Base-by-base conservation (phyloP, 2,329 filamentous ascomycete species). In the Ophiocordyceps robertsii region DNA sequence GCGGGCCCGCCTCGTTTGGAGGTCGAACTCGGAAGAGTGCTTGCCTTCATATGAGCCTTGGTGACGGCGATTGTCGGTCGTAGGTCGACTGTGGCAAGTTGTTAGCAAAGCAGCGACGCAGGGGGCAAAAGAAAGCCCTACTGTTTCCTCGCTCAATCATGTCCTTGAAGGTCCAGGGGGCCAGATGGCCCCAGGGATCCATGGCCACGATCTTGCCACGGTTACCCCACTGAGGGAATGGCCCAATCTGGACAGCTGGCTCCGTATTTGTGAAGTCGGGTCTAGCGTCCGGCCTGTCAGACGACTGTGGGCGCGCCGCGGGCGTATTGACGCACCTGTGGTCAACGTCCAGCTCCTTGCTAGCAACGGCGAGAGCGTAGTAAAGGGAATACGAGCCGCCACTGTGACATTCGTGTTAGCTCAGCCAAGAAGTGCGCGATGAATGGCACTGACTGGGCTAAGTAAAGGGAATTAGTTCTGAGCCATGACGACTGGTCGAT, bases 341-440 rank as follows among this genome's bases (percentile, higher is more conserved):
- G 51, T 94, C 82, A 35, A 78, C 72, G 47, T 86, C 78, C 44
- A 96, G 75, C 58, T 96, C 84, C 54, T 90, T 89, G 58, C 86
- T 92, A 19, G 90, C 90, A 49, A 96, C 80, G 12, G 90, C 90
- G 27, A 96, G 73, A 19, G 90, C 90, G 58, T 94, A 88, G 67
- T 96, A 96, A 49, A 95, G 90, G 47, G 86, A 88, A 61, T 98
- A 96, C 5, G 88, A 95, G 44, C 92, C 90, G 49, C 92, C 90
- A 33, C 64, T 67, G 37, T 7, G 12, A 8, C n/a, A 31, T 13
- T 9, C 11, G 17, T 29, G 32, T 40, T 16, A 45, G 31, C 27
- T 44, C n/a, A 42, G 29, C 24, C 31, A n/a, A n/a, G 27, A 10
- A 7, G 10, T 3, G 11, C n/a, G 11, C 24, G 19, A 29, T 14